Percentiles rank a stretch among this genome's conserved stretches.
phyloP scores from a whole-genome alignment of 225 moss, liverwort and hornwort species.

The Pseudoscleropodium purum region DNA sequence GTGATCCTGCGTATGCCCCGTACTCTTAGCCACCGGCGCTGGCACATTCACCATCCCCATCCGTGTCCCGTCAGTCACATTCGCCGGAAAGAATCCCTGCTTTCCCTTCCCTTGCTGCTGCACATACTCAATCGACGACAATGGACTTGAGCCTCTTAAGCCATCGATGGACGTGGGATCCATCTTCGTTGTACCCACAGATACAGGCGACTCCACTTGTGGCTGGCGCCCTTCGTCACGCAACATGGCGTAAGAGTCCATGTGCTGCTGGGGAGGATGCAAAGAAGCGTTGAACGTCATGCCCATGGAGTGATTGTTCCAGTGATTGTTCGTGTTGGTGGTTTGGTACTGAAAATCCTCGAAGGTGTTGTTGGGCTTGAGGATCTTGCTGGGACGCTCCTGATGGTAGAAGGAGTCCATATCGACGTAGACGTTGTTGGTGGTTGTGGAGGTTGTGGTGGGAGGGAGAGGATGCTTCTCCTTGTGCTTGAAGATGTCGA shows the following conservation, averaged over 20 bases:
- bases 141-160: conserved; percentile 30
- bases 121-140: conserved; percentile 53
- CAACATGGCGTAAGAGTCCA: conserved; percentile 47
- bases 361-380: conserved; percentile 26
- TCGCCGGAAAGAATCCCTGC: conserved; percentile 26
- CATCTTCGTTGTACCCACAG: conserved; percentile 34
- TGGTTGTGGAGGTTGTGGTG: conserved; percentile 8
- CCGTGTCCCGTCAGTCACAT: background rate
- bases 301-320: conserved; percentile 22
- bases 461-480: background rate
- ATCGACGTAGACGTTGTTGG: conserved; percentile 15
- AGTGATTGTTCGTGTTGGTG: background rate
- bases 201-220: conserved; percentile 17
- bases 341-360: conserved; percentile 28
- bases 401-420: conserved; percentile 24
- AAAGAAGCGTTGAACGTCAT: conserved; percentile 7
- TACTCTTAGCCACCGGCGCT: conserved; percentile 19
- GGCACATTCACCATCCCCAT: conserved; percentile 9
- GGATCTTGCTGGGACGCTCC: conserved; percentile 47
- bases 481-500: conserved; percentile 25
- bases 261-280: conserved; percentile 29
- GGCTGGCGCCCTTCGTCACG: background rate
- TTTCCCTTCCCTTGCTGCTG: conserved; percentile 43
- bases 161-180: conserved; percentile 48
- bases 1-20: conserved; percentile 91